phyloP scores from a whole-genome alignment of 305 asterid species.

The Fraxinus sp. region DNA sequence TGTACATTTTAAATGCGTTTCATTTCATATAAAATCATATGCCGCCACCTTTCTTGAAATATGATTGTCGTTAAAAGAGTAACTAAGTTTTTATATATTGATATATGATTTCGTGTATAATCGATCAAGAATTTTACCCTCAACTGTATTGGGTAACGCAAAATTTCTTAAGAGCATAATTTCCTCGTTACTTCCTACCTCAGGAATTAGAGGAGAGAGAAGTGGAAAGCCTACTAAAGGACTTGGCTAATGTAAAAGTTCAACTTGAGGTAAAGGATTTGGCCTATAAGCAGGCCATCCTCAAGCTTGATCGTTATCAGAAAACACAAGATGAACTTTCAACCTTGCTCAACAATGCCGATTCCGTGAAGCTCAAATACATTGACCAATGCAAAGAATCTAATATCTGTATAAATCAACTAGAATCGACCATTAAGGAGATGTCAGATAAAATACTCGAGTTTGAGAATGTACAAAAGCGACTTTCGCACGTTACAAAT shows the following conservation, averaged over 20 bases:
- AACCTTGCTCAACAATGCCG: slow-evolving; percentile 39
- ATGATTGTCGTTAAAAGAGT: not conserved
- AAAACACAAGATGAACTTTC: slow-evolving; percentile 46
- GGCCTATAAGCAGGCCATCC: slow-evolving; percentile 48
- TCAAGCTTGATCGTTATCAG: slow-evolving; percentile 43
- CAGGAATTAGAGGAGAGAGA: slow-evolving; percentile 34
- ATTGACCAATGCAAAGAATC: slow-evolving; percentile 36
- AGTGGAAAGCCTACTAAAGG: slow-evolving; percentile 34
- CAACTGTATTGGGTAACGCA: not conserved
- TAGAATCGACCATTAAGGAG: slow-evolving; percentile 35
- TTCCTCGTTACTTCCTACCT: slow-evolving; percentile 7
- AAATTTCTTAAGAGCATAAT: not conserved
- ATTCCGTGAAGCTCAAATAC: slow-evolving; percentile 43
- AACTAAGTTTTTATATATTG: not conserved
- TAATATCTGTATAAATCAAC: slow-evolving; percentile 23
- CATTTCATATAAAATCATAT: not conserved
- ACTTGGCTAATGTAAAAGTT: not conserved
- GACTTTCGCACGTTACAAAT: slow-evolving; percentile 21
- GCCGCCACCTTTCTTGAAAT: not conserved
- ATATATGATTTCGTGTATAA: not conserved
- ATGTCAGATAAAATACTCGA: slow-evolving; percentile 27
- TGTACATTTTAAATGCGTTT: not conserved
- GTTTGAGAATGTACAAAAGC: slow-evolving; percentile 26
- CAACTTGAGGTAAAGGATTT: slow-evolving; percentile 56
- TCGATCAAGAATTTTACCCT: not conserved